Percentiles rank a stretch among this genome's conserved stretches.
Evolutionary conservation across 2,329 filamentous ascomycete species (phyloP).

Genomic region (Clathrospora elynae): DNA sequence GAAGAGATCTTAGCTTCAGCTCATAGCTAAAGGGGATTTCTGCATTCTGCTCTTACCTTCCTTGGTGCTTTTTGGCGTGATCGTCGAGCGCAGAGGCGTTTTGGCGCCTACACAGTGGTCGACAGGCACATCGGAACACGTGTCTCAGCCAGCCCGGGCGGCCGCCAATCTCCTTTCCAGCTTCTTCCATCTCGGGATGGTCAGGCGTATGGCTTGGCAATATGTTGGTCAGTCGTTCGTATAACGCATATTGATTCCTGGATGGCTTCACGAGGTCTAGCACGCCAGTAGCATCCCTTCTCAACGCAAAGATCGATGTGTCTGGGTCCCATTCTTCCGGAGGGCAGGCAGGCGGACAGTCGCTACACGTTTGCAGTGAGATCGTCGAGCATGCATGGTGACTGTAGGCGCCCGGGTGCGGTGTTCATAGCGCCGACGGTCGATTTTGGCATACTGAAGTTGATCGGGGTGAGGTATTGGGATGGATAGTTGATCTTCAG

Average conservation of each 20-base stretch:
- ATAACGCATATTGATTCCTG: background rate
- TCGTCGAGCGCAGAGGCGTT: too few species aligned
- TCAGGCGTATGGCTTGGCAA: background rate
- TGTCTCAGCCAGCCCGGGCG: background rate
- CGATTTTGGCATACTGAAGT: background rate
- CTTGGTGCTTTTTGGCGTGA: too few species aligned
- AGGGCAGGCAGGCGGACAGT: conserved; percentile 21
- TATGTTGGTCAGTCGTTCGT: background rate
- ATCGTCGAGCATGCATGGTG: conserved; percentile 25
- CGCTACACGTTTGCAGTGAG: conserved; percentile 17
- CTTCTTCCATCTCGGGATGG: background rate
- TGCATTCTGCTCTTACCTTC: background rate
- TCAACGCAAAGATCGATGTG: background rate
- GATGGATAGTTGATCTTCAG: too few species aligned
- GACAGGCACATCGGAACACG: background rate
- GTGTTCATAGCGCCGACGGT: background rate
- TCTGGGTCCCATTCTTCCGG: conserved; percentile 21
- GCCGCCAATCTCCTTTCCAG: background rate
- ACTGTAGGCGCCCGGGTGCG: background rate
- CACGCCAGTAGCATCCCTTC: conserved; percentile 11
- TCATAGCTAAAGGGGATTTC: too few species aligned
- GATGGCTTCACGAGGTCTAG: conserved; percentile 10
- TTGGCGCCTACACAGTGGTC: background rate
- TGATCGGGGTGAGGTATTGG: background rate
- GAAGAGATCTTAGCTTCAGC: conserved; percentile 30